Percentiles rank a stretch among this genome's conserved stretches.
Conservation (phyloP, 345 rosid genomes). For the Salix exigua region DNA sequence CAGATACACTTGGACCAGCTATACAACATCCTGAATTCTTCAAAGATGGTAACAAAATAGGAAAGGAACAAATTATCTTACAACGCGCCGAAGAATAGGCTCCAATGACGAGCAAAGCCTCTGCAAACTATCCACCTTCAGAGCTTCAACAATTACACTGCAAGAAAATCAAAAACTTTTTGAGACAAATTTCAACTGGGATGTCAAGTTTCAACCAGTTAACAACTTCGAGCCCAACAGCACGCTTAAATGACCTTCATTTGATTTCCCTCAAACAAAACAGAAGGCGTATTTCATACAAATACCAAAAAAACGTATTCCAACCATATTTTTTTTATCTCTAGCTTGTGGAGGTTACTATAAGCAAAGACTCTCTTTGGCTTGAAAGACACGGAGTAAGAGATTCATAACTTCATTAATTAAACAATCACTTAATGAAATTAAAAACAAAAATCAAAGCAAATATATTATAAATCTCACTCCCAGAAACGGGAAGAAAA, state of each 20-base stretch:
- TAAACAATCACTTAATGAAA: neutral
- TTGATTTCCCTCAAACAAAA: neutral
- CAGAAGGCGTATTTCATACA: neutral
- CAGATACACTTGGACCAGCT: neutral
- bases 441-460: neutral
- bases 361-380: neutral
- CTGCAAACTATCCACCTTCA: slow-evolving; percentile 34
- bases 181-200: neutral
- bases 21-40: neutral
- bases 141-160: slow-evolving; percentile 37
- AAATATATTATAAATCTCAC: neutral
- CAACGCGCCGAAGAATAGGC: slow-evolving; percentile 34
- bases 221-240: neutral
- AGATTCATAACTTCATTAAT: neutral
- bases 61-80: neutral
- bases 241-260: neutral
- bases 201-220: neutral
- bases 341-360: neutral
- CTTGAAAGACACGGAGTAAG: neutral
- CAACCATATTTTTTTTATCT: neutral
- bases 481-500: neutral
- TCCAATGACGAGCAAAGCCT: slow-evolving; percentile 34
- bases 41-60: neutral
- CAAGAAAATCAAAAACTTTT: slow-evolving; percentile 7
- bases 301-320: neutral